Base-by-base conservation (phyloP, 768 basidiomycete species). In the Crepidotus variabilis region DNA sequence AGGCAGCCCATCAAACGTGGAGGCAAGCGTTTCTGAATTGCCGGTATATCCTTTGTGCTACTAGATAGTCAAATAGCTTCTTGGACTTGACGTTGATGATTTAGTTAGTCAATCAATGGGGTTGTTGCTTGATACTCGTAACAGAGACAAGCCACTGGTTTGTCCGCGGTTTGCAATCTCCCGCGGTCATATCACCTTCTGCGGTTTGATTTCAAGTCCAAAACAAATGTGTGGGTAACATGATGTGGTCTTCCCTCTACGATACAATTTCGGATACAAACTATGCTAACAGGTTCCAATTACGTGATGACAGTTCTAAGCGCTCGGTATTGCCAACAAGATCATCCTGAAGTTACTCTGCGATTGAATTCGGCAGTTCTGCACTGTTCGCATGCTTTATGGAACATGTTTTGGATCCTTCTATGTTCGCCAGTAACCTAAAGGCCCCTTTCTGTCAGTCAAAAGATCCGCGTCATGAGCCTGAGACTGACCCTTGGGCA, bases 1-100 rank as follows among this genome's bases (percentile, higher is more conserved):
- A 80, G 83, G 62, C 89, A 92, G 62, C 90, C 90, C 4, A 75
- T 91, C 59, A 90, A 85, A 71, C 81, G 89, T 61, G 86, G 86
- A 34, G 87, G 85, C 28, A 88, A 83, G 67, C 80, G 86, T 59
- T 92, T 89, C 75, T 90, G 77, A 78, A 58, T 21, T 16, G 45
- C 14, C 11, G 14, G 39, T 16, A 20, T 28, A 4, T 28, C 28
- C 28, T 28, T 28, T 3, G 28, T 28, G 28, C 28, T 28, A 8
- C 3, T 28, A 8, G 28, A 28, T 28, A 8, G 28, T 8, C 28
- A 28, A 28, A 4, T 28, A 28, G 4, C 28, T 28, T 28, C 28
- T 28, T 28, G 28, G 8, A 28, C 28, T 4, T 28, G 28, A 28
- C 8, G 28, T 28, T 28, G 28, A 8, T 28, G 28, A 28, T 28